phyloP scores from a whole-genome alignment of 192 early-diverging fungal genomes.

The Umbelopsis vinacea region DNA sequence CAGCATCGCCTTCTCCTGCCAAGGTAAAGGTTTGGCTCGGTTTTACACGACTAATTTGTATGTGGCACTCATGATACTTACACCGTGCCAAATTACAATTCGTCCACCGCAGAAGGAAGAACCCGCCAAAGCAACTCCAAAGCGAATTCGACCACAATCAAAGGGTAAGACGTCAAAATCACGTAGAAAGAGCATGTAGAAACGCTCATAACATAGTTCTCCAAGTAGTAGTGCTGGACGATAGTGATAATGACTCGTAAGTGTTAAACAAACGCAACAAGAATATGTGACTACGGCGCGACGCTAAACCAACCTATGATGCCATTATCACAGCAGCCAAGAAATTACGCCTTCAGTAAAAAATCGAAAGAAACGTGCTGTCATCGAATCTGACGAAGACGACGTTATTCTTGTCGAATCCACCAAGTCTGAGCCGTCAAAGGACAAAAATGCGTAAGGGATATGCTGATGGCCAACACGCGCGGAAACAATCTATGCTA shows the following conservation, averaged over 20 bases:
- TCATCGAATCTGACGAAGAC: conserved; percentile 12
- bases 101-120: background rate
- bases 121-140: background rate
- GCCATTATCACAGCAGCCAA: background rate
- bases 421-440: background rate
- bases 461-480: too few relatives aligned
- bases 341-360: background rate
- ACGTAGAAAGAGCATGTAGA: background rate
- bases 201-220: background rate
- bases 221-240: background rate
- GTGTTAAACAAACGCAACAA: background rate
- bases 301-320: background rate
- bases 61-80: background rate
- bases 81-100: background rate
- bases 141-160: background rate
- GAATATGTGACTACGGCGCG: background rate
- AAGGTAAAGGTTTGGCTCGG: background rate
- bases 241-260: background rate
- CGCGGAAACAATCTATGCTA: background rate
- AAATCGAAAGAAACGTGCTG: conserved; percentile 8
- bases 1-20: background rate
- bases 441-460: background rate
- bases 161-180: background rate
- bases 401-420: background rate
- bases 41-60: background rate